Evolutionary conservation across 768 basidiomycete species (phyloP).

Genomic region (Suillus americanus): DNA sequence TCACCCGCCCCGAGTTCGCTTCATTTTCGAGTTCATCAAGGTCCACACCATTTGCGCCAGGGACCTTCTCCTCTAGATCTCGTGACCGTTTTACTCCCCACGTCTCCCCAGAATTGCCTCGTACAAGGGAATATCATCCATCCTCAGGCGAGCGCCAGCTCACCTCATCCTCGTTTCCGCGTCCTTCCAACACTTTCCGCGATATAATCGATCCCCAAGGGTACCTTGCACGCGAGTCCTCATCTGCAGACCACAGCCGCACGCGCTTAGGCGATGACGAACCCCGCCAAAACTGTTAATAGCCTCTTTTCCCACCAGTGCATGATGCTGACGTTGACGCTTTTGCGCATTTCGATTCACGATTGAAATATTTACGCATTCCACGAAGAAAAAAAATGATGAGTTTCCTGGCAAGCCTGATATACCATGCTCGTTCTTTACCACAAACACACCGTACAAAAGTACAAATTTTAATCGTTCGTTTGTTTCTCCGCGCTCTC

Average conservation of each 20-base stretch:
- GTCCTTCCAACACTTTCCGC: slow-evolving; percentile 16
- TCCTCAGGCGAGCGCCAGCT: slow-evolving; percentile 16
- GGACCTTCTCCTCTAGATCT: slow-evolving; percentile 17
- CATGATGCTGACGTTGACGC: slow-evolving; percentile 2
- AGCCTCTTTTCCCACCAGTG: slow-evolving; percentile 19
- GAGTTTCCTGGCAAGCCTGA: slow-evolving; percentile 5
- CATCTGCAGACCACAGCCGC: slow-evolving; percentile 15
- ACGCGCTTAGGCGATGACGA: slow-evolving; percentile 20
- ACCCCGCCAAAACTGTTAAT: slow-evolving; percentile 15
- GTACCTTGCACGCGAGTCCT: slow-evolving; percentile 14
- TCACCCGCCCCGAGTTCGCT: slow-evolving; percentile 37
- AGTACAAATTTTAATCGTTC: slow-evolving; percentile 18
- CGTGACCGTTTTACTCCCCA: slow-evolving; percentile 18
- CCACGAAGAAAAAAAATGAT: slow-evolving; percentile 29
- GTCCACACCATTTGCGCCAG: slow-evolving; percentile 35
- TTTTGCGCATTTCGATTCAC: slow-evolving; percentile 13
- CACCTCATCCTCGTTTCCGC: slow-evolving; percentile 4
- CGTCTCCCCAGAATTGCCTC: slow-evolving; percentile 12
- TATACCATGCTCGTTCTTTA: slow-evolving; percentile 9
- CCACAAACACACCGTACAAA: slow-evolving; percentile 18
- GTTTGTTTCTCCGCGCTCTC: slow-evolving; percentile 8
- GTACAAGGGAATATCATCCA: slow-evolving; percentile 12
- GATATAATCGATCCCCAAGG: slow-evolving; percentile 14
- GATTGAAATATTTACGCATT: slow-evolving; percentile 23
- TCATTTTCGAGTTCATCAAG: slow-evolving; percentile 33